Evolutionary conservation across 192 early-diverging fungal genomes (phyloP).

Genomic region (Rhizophagus clarus): DNA sequence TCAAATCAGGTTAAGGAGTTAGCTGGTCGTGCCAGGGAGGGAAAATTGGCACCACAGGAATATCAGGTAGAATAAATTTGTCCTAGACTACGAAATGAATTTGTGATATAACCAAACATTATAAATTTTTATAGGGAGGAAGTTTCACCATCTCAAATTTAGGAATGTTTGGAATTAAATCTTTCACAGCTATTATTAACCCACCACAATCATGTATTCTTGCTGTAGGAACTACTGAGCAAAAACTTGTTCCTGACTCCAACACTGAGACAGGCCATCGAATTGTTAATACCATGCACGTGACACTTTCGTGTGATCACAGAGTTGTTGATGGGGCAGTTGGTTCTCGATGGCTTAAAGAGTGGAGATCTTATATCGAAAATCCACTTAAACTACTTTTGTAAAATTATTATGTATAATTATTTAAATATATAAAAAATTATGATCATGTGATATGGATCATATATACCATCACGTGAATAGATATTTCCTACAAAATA

Average conservation of each 20-base stretch:
- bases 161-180: conserved; percentile 94
- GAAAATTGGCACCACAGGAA: conserved; percentile 92
- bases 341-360: conserved; percentile 86
- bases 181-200: conserved; percentile 99
- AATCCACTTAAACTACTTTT: conserved; percentile 93
- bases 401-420: conserved; percentile 49
- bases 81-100: neutral
- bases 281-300: conserved; percentile 76
- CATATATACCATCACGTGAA: too few relatives aligned
- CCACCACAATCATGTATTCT: conserved; percentile 92
- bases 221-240: conserved; percentile 81
- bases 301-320: conserved; percentile 91
- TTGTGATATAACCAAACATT: neutral
- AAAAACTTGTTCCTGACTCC: conserved; percentile 73
- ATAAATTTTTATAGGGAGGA: conserved; percentile 63
- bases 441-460: neutral
- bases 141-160: conserved; percentile 98
- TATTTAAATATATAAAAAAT: neutral
- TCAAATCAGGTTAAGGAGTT: conserved; percentile 85
- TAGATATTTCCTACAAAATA: too few relatives aligned
- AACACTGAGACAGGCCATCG: conserved; percentile 65
- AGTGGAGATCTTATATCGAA: conserved; percentile 90
- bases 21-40: conserved; percentile 78
- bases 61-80: conserved; percentile 67
- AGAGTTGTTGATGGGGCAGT: conserved; percentile 96